Percentiles rank a stretch among this genome's conserved stretches.
Conservation (phyloP, 1,139 yeast species). For the Kazachstania sp. region DNA sequence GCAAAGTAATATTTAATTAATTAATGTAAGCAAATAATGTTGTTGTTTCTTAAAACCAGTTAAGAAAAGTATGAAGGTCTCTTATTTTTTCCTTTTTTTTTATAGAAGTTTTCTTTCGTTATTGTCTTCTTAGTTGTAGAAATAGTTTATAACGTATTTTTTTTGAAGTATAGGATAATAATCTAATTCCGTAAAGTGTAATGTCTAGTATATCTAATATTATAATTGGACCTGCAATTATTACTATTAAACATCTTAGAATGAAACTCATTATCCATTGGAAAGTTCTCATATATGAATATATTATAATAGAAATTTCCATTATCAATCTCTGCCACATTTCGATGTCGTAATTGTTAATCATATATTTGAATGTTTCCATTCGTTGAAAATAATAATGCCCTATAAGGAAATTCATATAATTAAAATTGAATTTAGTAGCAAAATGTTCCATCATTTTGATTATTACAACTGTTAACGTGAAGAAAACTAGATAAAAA, state of each 20-base stretch:
- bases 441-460: too few relatives aligned
- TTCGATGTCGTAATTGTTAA: not conserved
- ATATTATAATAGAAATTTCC: not conserved
- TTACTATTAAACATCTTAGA: constrained; percentile 1
- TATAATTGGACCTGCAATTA: constrained; percentile 7
- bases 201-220: constrained; percentile 8
- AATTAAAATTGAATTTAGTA: too few relatives aligned
- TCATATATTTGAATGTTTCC: too few relatives aligned
- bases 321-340: not conserved
- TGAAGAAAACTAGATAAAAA: too few relatives aligned
- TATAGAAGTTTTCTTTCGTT: not conserved
- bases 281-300: not conserved
- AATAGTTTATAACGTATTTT: not conserved
- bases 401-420: too few relatives aligned
- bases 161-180: not conserved
- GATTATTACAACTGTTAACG: too few relatives aligned
- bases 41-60: too few relatives aligned
- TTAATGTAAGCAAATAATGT: too few relatives aligned
- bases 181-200: constrained; percentile 3
- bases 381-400: too few relatives aligned
- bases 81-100: too few relatives aligned
- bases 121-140: not conserved
- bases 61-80: too few relatives aligned
- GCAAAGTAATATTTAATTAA: too few relatives aligned
- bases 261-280: not conserved